These are phyloP conservation scores for Colletotrichum kahawae DNA, from an alignment of 2,329 filamentous ascomycete species.

Conservation along the genomic window DNA sequence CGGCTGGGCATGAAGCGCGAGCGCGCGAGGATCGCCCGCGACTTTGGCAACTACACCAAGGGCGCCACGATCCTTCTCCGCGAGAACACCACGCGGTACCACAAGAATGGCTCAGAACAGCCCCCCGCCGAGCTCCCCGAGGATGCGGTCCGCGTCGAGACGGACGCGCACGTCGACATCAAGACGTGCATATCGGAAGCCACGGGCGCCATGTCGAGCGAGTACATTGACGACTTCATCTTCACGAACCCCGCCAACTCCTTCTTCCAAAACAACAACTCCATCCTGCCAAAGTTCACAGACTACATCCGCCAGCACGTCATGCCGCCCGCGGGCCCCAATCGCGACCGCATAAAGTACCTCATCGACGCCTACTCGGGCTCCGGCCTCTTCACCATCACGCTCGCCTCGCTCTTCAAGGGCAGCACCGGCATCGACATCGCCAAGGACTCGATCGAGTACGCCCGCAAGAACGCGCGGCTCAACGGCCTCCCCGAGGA, in stretches of 20 bases:
- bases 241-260: constrained; percentile 92
- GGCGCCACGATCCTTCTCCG: constrained; percentile 90
- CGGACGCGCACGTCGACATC: constrained; percentile 70
- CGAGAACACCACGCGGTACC: constrained; percentile 77
- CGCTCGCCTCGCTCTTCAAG: constrained; percentile 83
- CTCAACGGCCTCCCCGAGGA: constrained; percentile 73
- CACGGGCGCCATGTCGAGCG: constrained; percentile 79
- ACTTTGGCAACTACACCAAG: constrained; percentile 74
- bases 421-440: constrained; percentile 92
- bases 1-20: constrained; percentile 80
- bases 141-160: constrained; percentile 55
- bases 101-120: constrained; percentile 45
- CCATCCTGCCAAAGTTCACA: constrained; percentile 87
- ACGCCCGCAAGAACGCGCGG: constrained; percentile 77
- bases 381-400: constrained; percentile 96
- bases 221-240: constrained; percentile 84
- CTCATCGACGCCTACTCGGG: constrained; percentile 98
- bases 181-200: constrained; percentile 89
- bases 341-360: constrained; percentile 67
- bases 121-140: constrained; percentile 37
- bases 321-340: constrained; percentile 53
- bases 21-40: constrained; percentile 73
- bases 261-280: constrained; percentile 99
- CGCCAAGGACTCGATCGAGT: constrained; percentile 76
- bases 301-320: constrained; percentile 84